phyloP scores from a whole-genome alignment of 768 basidiomycete species.

The Phaeotremella skinneri region DNA sequence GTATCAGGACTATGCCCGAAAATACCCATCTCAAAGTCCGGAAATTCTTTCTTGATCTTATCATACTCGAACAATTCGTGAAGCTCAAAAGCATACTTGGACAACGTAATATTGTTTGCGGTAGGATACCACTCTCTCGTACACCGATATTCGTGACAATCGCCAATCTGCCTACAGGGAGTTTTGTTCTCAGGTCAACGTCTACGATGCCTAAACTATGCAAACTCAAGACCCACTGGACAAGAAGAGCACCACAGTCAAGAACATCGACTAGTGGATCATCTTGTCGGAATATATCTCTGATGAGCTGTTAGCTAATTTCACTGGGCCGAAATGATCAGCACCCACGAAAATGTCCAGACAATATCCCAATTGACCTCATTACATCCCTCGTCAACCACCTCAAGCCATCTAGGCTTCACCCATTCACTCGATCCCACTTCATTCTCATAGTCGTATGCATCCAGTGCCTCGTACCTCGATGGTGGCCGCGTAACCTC shows the following conservation, averaged over 20 bases:
- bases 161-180: constrained; percentile 43
- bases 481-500: constrained; percentile 17
- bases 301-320: constrained; percentile 14
- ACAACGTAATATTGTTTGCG: constrained; percentile 49
- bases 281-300: constrained; percentile 48
- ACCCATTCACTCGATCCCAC: constrained; percentile 9
- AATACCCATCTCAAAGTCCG: constrained; percentile 40
- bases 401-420: constrained; percentile 13
- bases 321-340: not conserved
- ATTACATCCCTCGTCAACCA: constrained; percentile 21
- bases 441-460: not conserved
- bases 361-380: constrained; percentile 37
- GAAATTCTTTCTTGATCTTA: constrained; percentile 31
- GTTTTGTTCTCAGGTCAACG: too few relatives aligned
- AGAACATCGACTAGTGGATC: constrained; percentile 46
- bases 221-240: constrained; percentile 38
- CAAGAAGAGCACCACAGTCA: constrained; percentile 46
- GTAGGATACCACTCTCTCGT: constrained; percentile 47
- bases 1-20: constrained; percentile 51
- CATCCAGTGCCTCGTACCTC: constrained; percentile 7
- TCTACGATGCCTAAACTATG: not conserved
- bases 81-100: constrained; percentile 51
- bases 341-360: constrained; percentile 48
- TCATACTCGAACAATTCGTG: constrained; percentile 43
- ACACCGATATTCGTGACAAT: constrained; percentile 45